Evolutionary conservation across 129 eudicot genomes (phyloP), one percentile per base, ranked within the genome.

Genomic region (Calendula officinalis): DNA sequence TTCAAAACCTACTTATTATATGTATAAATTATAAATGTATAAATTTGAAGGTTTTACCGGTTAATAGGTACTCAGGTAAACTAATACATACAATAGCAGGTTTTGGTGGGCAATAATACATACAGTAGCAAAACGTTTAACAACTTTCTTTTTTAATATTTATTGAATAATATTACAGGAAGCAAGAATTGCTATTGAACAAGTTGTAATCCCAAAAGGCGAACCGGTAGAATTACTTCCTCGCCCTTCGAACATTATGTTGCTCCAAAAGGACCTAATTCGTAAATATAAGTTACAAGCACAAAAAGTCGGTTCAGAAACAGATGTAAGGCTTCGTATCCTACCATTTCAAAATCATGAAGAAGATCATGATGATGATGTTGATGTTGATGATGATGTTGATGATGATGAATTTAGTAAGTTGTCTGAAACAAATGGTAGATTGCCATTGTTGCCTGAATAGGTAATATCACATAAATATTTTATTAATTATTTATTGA

Each of bases 161-260:
- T 9, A 15, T 63, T 11, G 35, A 34, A 5, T 38, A 14, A 27
- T 56, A 22, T 46, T 58, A 34, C 73, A 87, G 97, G 97, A 91
- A 77, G 95, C 81, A 10, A 87, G 97, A 62, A 76, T 87, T 39
- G 97, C 97, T 30, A 87, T 91, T 68, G 97, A 91, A 76, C 90
- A 82, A 69, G 77, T 78, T 33, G 95, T 87, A 51, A 91, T 91
- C 60, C 95, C 84, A 3, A 87, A 75, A 76, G 91, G 94, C 34
- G 77, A 91, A 73, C 64, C 97, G 3, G 86, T 87, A 57, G 97
- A 91, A 73, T 77, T 91, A 72, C 95, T 91, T 56, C 90, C 97
- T 8, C 78, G 97, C 71, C 64, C 89, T 53, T 59, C 84, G 39
- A 88, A 85, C 70, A 80, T 91, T 42, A 36, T 87, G 57, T 67